Evolutionary conservation across 2,329 filamentous ascomycete genomes (phyloP).

Genomic region (Onygenales sp.): DNA sequence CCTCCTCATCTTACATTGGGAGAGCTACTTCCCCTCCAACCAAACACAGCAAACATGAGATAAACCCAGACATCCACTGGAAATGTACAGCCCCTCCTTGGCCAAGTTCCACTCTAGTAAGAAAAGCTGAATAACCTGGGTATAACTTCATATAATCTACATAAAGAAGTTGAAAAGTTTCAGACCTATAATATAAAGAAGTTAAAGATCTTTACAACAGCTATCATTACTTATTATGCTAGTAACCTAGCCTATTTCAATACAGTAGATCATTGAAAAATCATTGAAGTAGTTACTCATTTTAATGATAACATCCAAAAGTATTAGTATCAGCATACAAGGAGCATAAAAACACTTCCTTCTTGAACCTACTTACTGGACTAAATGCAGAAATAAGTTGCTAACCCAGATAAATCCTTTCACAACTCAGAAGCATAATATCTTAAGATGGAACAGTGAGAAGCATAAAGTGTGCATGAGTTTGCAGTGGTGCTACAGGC

Average conservation of each 20-base stretch:
- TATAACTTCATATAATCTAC: too few relatives aligned
- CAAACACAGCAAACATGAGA: accelerated
- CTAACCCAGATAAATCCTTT: not conserved
- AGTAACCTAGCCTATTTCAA: not conserved
- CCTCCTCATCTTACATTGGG: too few relatives aligned
- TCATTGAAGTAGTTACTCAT: not conserved
- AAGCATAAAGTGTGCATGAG: not conserved
- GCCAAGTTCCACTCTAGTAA: too few relatives aligned
- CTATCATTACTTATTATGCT: not conserved
- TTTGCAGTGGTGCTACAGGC: not conserved
- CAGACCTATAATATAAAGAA: not conserved
- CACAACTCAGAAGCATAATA: not conserved
- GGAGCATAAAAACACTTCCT: not conserved
- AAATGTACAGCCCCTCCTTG: too few relatives aligned
- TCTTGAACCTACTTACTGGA: not conserved
- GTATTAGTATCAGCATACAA: not conserved
- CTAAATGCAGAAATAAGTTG: not conserved
- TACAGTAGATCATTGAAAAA: not conserved
- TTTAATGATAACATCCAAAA: not conserved
- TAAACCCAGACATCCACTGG: too few relatives aligned
- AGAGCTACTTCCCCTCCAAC: too few relatives aligned
- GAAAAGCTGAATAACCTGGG: too few relatives aligned
- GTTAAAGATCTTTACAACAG: not conserved
- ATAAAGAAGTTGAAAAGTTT: not conserved
- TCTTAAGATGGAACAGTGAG: not conserved